A percentile compares a stretch with the other conserved stretches of the same genome.
Conservation (phyloP, 208 protist species). For the Naegleria fowleri region DNA sequence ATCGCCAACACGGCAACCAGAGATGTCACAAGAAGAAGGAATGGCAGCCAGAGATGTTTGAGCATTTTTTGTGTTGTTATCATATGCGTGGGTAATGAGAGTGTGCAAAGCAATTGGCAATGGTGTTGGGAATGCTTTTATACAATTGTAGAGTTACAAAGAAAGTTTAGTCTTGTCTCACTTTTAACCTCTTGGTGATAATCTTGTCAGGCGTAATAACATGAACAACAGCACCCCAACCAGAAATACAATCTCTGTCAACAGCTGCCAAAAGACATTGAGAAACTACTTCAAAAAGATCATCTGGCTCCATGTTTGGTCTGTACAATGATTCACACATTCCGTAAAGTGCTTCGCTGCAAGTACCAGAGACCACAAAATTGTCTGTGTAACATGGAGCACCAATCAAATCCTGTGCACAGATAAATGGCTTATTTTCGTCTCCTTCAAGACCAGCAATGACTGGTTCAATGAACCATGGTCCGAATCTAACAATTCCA, state of each 20-base stretch:
- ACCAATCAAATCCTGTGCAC: conserved; percentile 90
- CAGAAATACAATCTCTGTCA: conserved; percentile 92
- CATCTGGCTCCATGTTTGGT: conserved; percentile 82
- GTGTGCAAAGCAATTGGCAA: too few relatives aligned
- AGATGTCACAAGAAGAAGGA: neutral
- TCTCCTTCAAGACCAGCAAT: conserved; percentile 86
- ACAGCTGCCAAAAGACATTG: conserved; percentile 84
- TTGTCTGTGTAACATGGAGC: conserved; percentile 83
- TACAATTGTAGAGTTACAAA: neutral
- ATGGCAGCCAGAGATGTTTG: neutral
- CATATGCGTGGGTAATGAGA: too few relatives aligned
- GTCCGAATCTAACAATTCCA: conserved; percentile 90
- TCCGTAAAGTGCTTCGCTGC: conserved; percentile 89
- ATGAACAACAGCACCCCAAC: conserved; percentile 90
- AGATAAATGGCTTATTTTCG: conserved; percentile 85
- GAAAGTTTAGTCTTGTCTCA: conserved; percentile 44
- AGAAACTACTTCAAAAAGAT: conserved; percentile 91
- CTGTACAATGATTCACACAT: conserved; percentile 94
- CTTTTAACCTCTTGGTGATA: conserved; percentile 42
- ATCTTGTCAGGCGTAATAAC: conserved; percentile 54
- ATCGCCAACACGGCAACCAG: neutral
- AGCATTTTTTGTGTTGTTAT: neutral
- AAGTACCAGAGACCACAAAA: conserved; percentile 93
- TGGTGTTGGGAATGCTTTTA: too few relatives aligned
- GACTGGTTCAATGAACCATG: conserved; percentile 95